These are phyloP conservation scores for Cercophora samala DNA, from an alignment of 495 filamentous ascomycete species.

Conservation along the genomic window DNA sequence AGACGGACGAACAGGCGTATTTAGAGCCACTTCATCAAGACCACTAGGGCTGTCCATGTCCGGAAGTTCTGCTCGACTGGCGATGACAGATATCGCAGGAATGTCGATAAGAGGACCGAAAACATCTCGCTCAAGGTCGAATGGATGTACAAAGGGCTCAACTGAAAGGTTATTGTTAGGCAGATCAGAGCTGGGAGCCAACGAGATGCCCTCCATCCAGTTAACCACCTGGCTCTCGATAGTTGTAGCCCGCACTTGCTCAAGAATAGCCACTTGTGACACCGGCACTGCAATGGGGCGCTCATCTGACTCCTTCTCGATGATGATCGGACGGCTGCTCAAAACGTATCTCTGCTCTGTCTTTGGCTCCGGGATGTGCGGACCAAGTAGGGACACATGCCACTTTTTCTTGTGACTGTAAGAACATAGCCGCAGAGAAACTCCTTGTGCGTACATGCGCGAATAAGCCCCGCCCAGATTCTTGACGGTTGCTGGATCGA, in stretches of 20 bases:
- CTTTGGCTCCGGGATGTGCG: neutral
- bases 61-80: neutral
- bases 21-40: neutral
- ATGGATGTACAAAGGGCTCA: neutral
- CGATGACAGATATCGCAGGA: neutral
- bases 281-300: neutral
- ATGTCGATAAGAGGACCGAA: neutral
- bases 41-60: neutral
- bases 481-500: conserved; percentile 5
- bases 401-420: conserved; percentile 9
- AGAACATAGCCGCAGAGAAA: conserved; percentile 24
- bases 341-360: conserved; percentile 1
- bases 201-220: conserved; percentile 12
- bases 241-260: too few relatives aligned
- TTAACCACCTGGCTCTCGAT: neutral
- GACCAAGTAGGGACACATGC: conserved; percentile 14
- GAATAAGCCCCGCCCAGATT: conserved; percentile 19
- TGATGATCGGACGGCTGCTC: conserved; percentile 6
- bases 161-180: neutral
- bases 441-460: conserved; percentile 17
- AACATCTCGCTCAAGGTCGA: neutral
- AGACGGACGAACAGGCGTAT: neutral
- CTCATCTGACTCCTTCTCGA: neutral
- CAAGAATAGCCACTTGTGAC: neutral
- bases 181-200: neutral